Base-by-base conservation (phyloP, 1,139 yeast species). In the Sugiyamaella sp. region DNA sequence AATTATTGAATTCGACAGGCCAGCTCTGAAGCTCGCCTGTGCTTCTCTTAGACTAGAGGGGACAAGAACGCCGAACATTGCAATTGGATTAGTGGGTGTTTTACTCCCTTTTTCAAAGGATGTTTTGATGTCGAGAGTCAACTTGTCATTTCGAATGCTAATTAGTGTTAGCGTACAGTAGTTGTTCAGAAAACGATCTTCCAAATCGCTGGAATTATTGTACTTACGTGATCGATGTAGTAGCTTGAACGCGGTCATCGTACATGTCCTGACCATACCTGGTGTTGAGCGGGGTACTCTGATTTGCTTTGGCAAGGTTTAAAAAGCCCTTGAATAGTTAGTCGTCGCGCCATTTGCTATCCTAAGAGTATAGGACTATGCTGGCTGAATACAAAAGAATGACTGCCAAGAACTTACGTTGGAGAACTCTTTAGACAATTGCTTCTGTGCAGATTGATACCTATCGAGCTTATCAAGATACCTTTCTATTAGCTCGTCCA, bases 31-130 rank as follows among this genome's bases (percentile, higher is more conserved):
- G 39, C 64, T 57, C 0, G 39, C 45, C 61, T 81, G 84, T 0
- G 82, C 69, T 43, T 66, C 60, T 37, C 73, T 66, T 21, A 81
- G 66, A 46, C 72, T 76, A 41, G 63, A 62, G 4, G 84, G 82
- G 2, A 76, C 80, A 21, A 81, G 60, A 0, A 74, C 74, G 0
- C 84, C 83, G 67, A 81, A 81, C 70, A 80, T 82, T 39, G 65
- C 55, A 9, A 80, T 66, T 0, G 84, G 83, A 60, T 80, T 76
- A 4, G 17, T 29, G 4, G 24, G 6, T 3, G 8, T 29, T 29
- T 20, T 14, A n/a, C 9, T 41, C 14, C 9, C 46, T 2, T 29
- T 22, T 8, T 40, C 29, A 22, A 17, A 38, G 5, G 5, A 24
- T 12, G 44, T 29, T 14, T 10, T 27, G 9, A 29, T 20, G 21